Evolutionary conservation across 75 land plant species (phyloP), one percentile per base, ranked within the genome.

Genomic region (Picea glauca): DNA sequence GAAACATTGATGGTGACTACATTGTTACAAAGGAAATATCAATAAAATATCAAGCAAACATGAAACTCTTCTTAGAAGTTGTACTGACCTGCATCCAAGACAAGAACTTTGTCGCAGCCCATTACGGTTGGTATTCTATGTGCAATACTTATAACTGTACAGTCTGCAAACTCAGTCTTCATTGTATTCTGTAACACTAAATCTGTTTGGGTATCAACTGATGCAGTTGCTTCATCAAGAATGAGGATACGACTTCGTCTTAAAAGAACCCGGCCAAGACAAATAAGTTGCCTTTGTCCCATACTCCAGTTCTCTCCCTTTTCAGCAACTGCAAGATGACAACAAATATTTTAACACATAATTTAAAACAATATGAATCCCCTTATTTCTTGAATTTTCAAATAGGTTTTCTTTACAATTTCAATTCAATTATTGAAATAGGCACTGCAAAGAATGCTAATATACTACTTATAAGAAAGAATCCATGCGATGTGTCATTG

Each of bases 281-380:
- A 85, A 56, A 85, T 68, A n/a, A 85, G 85, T 59, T 85, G 87
- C 20, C 81, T 61, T 63, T 85, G 87, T 15, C 85, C 87, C 43
- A 83, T 77, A 62, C 87, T 85, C 85, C 85, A 82, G 67, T 83
- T 85, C 7, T 85, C 87, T 50, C 87, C 87, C 57, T 85, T 83
- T 50, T 85, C 85, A 35, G 60, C 6, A 20, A 85, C 87, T 85
- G 81, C 60, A 14, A 64, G 43, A 60, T 32, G 68, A 68, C 1
- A 68, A 38, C 2, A 20, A 40, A 40, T 40, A 6, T 21, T 17
- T 35, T 40, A 18, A 38, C 20, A 40, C 43, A 40, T 35, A 9
- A 50, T 50, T 50, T 50, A 50, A 50, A 50, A 50, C 54, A 50
- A 50, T 50, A 46, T 5, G 5, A 46, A 1, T 50, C 54, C 54